Evolutionary conservation across 2,329 filamentous ascomycete genomes (phyloP), one percentile per base, ranked within the genome.

Genomic region (Colletotrichum plurivorum): DNA sequence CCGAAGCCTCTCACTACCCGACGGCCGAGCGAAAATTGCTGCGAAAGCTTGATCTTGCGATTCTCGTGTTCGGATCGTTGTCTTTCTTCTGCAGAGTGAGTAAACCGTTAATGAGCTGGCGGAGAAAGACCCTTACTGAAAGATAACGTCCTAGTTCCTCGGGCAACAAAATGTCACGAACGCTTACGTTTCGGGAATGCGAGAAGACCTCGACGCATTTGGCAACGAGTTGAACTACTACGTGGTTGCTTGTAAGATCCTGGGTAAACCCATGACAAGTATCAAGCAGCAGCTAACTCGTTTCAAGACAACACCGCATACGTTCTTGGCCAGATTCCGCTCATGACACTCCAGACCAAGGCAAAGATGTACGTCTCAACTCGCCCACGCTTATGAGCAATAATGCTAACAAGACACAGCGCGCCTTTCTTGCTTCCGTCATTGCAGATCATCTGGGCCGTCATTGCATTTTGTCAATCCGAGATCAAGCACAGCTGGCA

Each of bases 291-390:
- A 36, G 1, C 31, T 36, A 10, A 36, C 31, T 48, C 10, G 72
- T 62, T 1, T 62, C 45, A 15, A 73, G 54, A 75, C 69, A 82
- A 25, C 20, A 69, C 73, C 10, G 71, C 70, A 0, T 76, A 76
- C 58, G 74, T 74, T 5, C 57, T 73, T 45, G 73, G 63, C 60
- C 75, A 76, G 51, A 73, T 77, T 9, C 76, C 76, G 83, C 63
- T 77, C 16, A 76, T 78, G 74, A 76, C 74, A 0, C 64, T 76
- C 5, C 74, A 76, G 41, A 76, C 74, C 0, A 76, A 76, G 46
- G 68, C 73, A 4, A 75, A 73, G 48, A 65, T 77, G 74, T 75
- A 18, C n/a, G 46, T 8, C 46, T 22, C 18, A 18, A 10, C 2
- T 43, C 41, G 12, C 41, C 6, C 13, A 8, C 5, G 6, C 27